Percentiles rank a stretch among this genome's conserved stretches.
phyloP scores from a whole-genome alignment of 805 yeast species.

The Saccharomyces eubayanus region DNA sequence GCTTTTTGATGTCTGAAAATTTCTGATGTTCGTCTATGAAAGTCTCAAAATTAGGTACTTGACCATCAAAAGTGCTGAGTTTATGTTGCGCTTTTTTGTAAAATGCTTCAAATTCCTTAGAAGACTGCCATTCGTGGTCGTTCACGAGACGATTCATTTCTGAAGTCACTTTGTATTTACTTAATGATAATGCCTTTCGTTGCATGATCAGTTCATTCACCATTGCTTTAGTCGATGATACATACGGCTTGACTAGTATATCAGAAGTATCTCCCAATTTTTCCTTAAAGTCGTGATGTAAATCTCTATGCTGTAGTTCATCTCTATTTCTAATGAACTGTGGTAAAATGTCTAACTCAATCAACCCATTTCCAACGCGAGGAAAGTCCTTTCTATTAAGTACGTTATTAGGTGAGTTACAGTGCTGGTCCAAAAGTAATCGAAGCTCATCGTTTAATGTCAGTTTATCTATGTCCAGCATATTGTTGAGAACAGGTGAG shows the following conservation, averaged over 20 bases:
- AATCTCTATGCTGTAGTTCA: constrained; percentile 35
- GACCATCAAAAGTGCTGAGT: constrained; percentile 9
- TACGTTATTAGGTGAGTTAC: constrained; percentile 12
- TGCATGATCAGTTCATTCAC: constrained; percentile 51
- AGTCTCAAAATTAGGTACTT: constrained; percentile 6
- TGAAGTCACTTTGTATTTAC: constrained; percentile 22
- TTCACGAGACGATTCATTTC: constrained; percentile 21
- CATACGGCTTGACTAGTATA: constrained; percentile 18
- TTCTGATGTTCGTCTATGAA: constrained; percentile 20
- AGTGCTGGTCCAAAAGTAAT: constrained; percentile 26
- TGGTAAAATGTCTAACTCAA: constrained; percentile 67
- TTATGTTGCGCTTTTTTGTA: constrained; percentile 26
- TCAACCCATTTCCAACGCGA: constrained; percentile 51
- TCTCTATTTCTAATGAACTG: constrained; percentile 51
- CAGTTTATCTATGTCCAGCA: constrained; percentile 24
- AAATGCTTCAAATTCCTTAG: constrained; percentile 31
- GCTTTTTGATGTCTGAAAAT: constrained; percentile 23
- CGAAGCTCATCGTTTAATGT: constrained; percentile 29
- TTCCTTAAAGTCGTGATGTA: constrained; percentile 46
- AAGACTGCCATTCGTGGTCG: constrained; percentile 36
- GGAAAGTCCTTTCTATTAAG: constrained; percentile 24
- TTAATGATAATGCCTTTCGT: constrained; percentile 36
- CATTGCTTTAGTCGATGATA: constrained; percentile 45
- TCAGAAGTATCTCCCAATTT: constrained; percentile 10
- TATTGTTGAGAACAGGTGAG: constrained; percentile 40